These are phyloP conservation scores for Miscanthus lutarioriparius DNA, from an alignment of 176 grass and related monocot species.

Conservation along the genomic window DNA sequence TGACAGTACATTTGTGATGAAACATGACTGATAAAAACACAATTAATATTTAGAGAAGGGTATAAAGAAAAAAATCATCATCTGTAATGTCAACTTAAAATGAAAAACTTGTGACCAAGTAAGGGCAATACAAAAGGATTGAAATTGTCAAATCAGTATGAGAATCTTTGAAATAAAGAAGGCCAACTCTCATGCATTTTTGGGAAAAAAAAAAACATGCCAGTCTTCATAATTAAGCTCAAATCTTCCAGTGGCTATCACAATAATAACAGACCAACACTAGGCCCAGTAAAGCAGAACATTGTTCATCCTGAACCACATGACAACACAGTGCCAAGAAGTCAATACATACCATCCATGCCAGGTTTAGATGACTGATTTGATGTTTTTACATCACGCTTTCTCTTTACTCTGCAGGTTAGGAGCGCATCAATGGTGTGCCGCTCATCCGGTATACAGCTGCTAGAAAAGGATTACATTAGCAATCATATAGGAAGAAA, in stretches of 20 bases:
- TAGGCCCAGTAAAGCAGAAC: background rate
- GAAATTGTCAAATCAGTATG: background rate
- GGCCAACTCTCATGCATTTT: background rate
- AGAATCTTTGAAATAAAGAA: slow-evolving; percentile 6
- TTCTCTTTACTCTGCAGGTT: slow-evolving; percentile 89
- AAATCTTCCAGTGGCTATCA: background rate
- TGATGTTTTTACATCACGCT: slow-evolving; percentile 44
- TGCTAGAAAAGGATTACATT: slow-evolving; percentile 44
- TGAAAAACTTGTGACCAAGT: background rate
- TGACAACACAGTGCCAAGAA: slow-evolving; percentile 3
- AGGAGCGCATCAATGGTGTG: slow-evolving; percentile 90
- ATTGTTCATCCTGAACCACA: slow-evolving; percentile 10
- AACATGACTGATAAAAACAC: slow-evolving; percentile 22
- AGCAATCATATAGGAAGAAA: background rate
- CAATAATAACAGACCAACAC: slow-evolving; percentile 21
- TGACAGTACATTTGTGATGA: background rate
- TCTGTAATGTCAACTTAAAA: slow-evolving; percentile 2
- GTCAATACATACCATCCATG: slow-evolving; percentile 45
- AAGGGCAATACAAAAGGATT: background rate
- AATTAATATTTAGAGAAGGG: background rate
- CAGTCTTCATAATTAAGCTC: background rate
- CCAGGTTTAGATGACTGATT: slow-evolving; percentile 38
- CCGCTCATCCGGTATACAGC: slow-evolving; percentile 78
- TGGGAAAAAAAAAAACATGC: background rate
- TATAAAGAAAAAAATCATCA: background rate